Evolutionary conservation across 495 filamentous ascomycete species (phyloP), one percentile per base, ranked within the genome.

Genomic region (Lophiostoma macrostomum): DNA sequence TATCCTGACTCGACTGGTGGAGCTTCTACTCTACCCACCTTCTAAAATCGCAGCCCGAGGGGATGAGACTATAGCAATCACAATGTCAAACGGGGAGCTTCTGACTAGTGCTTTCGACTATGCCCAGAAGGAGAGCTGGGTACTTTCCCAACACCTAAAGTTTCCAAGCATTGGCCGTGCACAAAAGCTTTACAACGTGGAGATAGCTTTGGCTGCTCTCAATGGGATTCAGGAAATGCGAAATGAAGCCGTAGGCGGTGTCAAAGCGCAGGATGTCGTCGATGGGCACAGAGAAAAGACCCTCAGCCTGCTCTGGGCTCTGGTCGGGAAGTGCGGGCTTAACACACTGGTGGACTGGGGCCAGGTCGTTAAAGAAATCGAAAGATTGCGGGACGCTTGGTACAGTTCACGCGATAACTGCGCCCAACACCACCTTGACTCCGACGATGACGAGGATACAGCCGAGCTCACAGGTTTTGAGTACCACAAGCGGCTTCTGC

Each of bases 221-320:
- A 50, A 64, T 4, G 70, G 71, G 10, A 64, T 73, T 3, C 59
- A 62, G 13, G 72, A 73, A 3, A 64, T 72, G 7, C 61, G 54
- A 1, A 31, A 49, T 3, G 40, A 42, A 16, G 64, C 75, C 23
- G 50, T 73, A 14, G 55, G 67, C 18, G 63, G 68, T n/a, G 59
- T 82, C 16, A 72, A 66, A 16, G 73, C 83, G 1, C 79, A 81
- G 36, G 81, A 87, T 34, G 80, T 86, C 32, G 79, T 86, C 5
- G 77, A 86, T 57, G 83, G 83, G 5, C 77, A 84, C 52, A 76
- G 83, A 24, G 83, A 87, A 58, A 85, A 80, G 66, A 85, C 83
- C 2, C 71, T 86, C 16, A 73, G 74, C 1, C 70, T 87, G 14
- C 67, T 87, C 10, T 85, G 81, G 83, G 69, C 71, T 13, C 68